Conservation (phyloP, 2,329 filamentous ascomycete genomes). For the Orbilia ellipsospora region DNA sequence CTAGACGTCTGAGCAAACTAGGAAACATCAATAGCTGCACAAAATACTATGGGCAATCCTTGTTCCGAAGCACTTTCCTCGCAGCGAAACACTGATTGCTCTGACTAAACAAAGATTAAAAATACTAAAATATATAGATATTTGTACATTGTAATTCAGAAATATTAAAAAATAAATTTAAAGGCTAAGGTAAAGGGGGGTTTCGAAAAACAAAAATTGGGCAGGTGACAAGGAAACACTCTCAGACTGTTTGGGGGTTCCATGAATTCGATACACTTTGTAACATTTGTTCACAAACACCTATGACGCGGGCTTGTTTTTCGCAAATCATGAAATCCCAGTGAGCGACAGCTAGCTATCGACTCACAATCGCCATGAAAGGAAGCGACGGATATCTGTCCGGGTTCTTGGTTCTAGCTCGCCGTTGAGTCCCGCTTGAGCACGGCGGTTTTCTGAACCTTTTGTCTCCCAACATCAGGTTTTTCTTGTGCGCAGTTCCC, state of each 20-base stretch:
- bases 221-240: constrained; percentile 21
- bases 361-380: background rate
- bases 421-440: constrained; percentile 38
- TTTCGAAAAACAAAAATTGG: too few relatives aligned
- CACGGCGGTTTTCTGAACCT: constrained; percentile 11
- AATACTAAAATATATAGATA: background rate
- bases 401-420: constrained; percentile 37
- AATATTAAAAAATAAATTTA: background rate
- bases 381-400: constrained; percentile 18
- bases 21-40: constrained; percentile 9
- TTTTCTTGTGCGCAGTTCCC: background rate
- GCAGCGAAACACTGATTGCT: constrained; percentile 49
- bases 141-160: background rate
- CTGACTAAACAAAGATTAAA: background rate
- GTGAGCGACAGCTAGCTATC: background rate
- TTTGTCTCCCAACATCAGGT: constrained; percentile 1
- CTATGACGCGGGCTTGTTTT: too few relatives aligned
- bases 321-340: too few relatives aligned
- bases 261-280: constrained; percentile 44
- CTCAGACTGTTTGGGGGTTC: constrained; percentile 23
- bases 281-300: constrained; percentile 11
- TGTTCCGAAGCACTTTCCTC: constrained; percentile 30
- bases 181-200: background rate
- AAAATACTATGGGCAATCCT: constrained; percentile 36
- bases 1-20: constrained; percentile 43